Conservation (phyloP, 164 flowering plant genomes). For the Aristolochia contorta region DNA sequence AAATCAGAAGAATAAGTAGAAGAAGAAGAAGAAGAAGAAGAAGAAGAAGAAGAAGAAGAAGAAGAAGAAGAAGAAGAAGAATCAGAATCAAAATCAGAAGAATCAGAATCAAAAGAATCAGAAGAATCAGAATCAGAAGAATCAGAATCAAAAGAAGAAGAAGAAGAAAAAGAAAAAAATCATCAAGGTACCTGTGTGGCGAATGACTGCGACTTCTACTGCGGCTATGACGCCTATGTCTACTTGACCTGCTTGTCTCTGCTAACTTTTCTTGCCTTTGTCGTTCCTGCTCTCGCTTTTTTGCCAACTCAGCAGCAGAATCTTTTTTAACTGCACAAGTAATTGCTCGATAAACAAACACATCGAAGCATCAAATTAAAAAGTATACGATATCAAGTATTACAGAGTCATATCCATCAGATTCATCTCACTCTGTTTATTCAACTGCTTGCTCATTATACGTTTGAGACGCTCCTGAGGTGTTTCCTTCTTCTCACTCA, state of each 20-base stretch:
- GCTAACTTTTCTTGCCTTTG: slow-evolving; percentile 94
- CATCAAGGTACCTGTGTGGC: slow-evolving; percentile 60
- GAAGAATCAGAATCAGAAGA: too few species aligned
- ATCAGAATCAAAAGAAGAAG: background rate
- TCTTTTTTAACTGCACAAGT: slow-evolving; percentile 73
- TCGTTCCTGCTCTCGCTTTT: slow-evolving; percentile 86
- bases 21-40: too few species aligned
- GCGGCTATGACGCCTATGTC: slow-evolving; percentile 54
- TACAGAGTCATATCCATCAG: background rate
- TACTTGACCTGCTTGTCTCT: slow-evolving; percentile 66
- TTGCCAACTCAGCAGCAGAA: slow-evolving; percentile 78
- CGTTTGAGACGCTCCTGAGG: slow-evolving; percentile 98
- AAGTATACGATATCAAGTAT: background rate
- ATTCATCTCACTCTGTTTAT: slow-evolving; percentile 65
- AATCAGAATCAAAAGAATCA: too few species aligned
- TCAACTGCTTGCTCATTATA: slow-evolving; percentile 93
- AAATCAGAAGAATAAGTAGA: too few species aligned
- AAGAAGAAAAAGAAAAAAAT: background rate
- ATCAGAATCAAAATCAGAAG: too few species aligned
- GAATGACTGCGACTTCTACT: slow-evolving; percentile 86
- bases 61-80: too few species aligned
- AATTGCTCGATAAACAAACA: background rate
- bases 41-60: too few species aligned
- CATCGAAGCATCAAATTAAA: background rate
- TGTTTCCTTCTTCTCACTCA: slow-evolving; percentile 89